Base-by-base conservation (phyloP, 371 early-diverging fungal species). In the Rhizopus stolonifer region DNA sequence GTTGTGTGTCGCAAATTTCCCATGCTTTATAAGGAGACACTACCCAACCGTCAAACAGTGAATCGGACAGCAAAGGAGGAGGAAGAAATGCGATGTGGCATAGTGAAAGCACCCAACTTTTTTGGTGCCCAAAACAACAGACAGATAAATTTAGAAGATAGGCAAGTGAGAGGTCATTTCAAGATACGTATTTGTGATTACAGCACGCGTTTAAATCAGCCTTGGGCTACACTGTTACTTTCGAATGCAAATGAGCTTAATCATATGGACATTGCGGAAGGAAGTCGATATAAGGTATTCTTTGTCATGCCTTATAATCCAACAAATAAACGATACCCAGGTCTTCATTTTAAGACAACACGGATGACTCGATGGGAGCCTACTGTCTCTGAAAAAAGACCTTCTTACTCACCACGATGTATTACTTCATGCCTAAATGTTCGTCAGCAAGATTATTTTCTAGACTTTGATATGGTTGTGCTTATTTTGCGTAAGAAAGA, bases 1-100 rank as follows among this genome's bases (percentile, higher is more conserved):
- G 53, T 90, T 15, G 60, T 91, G 0, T 64, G 82, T 29, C 74
- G 90, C 11, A 80, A 79, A 51, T 88, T 84, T 48, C 85, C 84
- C 2, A 57, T 86, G 18, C 31, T 74, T 25, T 89, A 67, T 50
- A 62, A 73, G 5, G 91, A 92, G 39, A 74, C 54, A 0, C 40
- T 78, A 11, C 54, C 64, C 0, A 75, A 81, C 56, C 79, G 80
- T 23, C 70, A 48, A 4, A 62, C 54, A 25, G 43, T 84, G 1
- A 71, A 70, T 13, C 73, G 86, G 0, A 81, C 67, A 8, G 72
- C 60, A 10, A 61, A 64, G 4, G 90, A 89, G 49, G 89, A 92
- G 59, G 80, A 83, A 15, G 70, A 61, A 0, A 71, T 72, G 19
- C 59, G 31, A 1, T 49, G 15, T 44, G 52, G 42, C 4, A 26